Evolutionary conservation across 2,329 filamentous ascomycete genomes (phyloP), one percentile per base, ranked within the genome.

Genomic region (Tolypocladium tundrense): DNA sequence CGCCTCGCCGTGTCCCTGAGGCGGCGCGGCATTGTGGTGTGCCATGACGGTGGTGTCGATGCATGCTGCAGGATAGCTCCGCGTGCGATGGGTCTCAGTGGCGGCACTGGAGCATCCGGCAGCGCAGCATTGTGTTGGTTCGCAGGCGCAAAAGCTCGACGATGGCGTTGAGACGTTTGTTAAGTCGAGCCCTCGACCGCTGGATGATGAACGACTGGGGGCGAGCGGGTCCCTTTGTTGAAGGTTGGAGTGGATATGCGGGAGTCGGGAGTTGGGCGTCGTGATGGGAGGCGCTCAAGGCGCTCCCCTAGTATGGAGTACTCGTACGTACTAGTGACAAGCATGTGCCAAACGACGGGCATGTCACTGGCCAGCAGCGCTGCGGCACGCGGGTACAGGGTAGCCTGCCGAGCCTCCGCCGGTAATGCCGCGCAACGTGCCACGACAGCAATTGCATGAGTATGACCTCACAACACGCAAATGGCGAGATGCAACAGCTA

Each of bases 41-140:
- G 60, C 61, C 65, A 67, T 66, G 61, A 48, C 59, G 58, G 45
- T 33, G 57, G 42, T 31, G 37, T 37, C 53, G 63, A 54, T 52
- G 56, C 65, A 66, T 67, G 59, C 61, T 63, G 59, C 42, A 37
- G 33, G 53, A 16, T 35, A 19, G 54, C 39, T 24, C 27, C 16
- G 43, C 43, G 43, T 11, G 53, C 41, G n/a, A 21, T 31, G 3
- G 41, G 27, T 35, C 37, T 57, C 50, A 53, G 35, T 58, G 43
- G 56, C 45, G 57, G n/a, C 21, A 21, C 42, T 33, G 35, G 31
- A 45, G 48, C 40, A 19, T 53, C 3, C 40, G 60, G 58, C 56
- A 42, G 58, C 37, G 56, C 55, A 40, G 60, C 57, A 55, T 55
- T 60, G 48, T 50, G 53, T 50, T 63, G 39, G 11, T 7, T 45